Conservation (phyloP, 257 asterid genomes). For the Gentiana straminea region DNA sequence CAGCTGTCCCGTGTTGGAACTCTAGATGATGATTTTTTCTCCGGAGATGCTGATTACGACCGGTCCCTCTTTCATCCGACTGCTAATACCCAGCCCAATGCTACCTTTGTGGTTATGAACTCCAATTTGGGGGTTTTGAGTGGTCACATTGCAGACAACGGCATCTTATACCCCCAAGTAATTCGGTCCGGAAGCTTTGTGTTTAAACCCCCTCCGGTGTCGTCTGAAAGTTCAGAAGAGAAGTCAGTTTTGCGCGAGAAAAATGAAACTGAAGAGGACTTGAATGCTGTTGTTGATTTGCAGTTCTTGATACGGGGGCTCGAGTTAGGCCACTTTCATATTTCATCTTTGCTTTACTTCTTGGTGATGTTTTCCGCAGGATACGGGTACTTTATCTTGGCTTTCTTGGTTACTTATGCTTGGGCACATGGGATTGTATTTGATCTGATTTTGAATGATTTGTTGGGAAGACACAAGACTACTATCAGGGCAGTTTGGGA, state of each 20-base stretch:
- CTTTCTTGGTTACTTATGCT: conserved; percentile 62
- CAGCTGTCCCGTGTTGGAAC: conserved; percentile 86
- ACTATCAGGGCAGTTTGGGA: conserved; percentile 57
- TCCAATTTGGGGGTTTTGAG: conserved; percentile 37
- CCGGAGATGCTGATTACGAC: conserved; percentile 74
- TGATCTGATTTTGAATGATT: conserved; percentile 55
- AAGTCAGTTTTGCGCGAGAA: background rate
- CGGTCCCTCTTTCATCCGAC: conserved; percentile 60
- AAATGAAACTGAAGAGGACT: conserved; percentile 12
- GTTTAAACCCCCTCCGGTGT: conserved; percentile 31
- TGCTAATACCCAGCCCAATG: conserved; percentile 31
- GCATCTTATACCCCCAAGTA: conserved; percentile 25
- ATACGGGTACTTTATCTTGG: conserved; percentile 59
- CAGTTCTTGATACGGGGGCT: conserved; percentile 60
- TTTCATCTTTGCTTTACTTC: conserved; percentile 42
- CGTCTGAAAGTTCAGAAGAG: conserved; percentile 8
- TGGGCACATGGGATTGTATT: conserved; percentile 70
- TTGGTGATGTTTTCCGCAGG: conserved; percentile 46
- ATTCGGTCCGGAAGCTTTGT: conserved; percentile 33
- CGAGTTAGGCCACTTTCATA: conserved; percentile 56
- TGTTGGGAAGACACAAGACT: conserved; percentile 47
- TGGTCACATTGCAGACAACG: conserved; percentile 30
- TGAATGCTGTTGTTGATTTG: conserved; percentile 35
- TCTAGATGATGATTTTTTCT: conserved; percentile 83
- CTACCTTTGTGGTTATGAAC: conserved; percentile 35